Evolutionary conservation across 2,329 filamentous ascomycete species (phyloP), one percentile per base, ranked within the genome.

Genomic region (Trichoderma sp.): DNA sequence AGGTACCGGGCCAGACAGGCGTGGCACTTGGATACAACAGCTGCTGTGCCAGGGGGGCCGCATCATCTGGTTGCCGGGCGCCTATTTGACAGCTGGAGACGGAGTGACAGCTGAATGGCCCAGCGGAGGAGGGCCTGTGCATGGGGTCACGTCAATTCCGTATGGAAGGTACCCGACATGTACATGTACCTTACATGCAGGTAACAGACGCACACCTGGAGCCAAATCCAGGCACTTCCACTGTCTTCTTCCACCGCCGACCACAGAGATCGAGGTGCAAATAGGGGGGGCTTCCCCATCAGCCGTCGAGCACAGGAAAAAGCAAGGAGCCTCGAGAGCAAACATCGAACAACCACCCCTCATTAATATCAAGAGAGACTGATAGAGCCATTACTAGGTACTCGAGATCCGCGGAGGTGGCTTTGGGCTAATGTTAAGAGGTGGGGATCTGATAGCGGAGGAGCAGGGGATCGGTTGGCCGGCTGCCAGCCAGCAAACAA

Each of bases 401-500:
- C 21, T 24, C 21, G 21, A 24, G 30, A 17, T 26, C 28, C 17
- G 41, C 6, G 19, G 41, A 54, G 21, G 59, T 45, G 59, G 59
- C 59, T 63, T 21, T 54, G 17, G 50, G 28, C 59, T 63, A 55
- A 55, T 55, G 59, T 15, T 39, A 7, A 21, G 19, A 26, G 21
- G 59, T 55, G 59, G 59, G 30, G 59, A 47, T 63, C 2, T 19
- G 41, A 34, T 10, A 50, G 21, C 21, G 19, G 7, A 14, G 7
- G n/a, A 50, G 14, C 59, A 47, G 41, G 58, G 50, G 1, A 45
- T 21, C 21, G 26, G 59, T 63, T 63, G 59, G 59, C n/a, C 26
- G n/a, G 59, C 39, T n/a, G 34, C 14, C 26, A 9, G 17, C 19
- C 17, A 19, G 39, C 58, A 52, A 63, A 45, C 59, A 63, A 14